Percentiles rank a stretch among this genome's conserved stretches.
Conservation (phyloP, 768 basidiomycete species). For the Podaxis mareebaensis region DNA sequence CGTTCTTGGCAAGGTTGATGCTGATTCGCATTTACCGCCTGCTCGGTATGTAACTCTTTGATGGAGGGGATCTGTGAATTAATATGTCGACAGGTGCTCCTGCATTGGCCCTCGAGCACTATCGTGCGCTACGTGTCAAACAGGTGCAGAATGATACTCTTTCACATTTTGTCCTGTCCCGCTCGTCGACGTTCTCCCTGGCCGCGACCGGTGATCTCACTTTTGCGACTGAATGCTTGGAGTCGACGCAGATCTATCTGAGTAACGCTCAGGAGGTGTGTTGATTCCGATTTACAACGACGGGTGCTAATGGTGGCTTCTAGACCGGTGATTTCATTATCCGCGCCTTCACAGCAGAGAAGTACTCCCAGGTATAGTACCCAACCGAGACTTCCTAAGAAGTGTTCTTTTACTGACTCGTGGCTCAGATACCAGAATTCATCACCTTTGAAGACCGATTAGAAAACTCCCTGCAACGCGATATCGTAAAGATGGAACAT, state of each 20-base stretch:
- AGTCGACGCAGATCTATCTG: slow-evolving; percentile 79
- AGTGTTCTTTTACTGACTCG: neutral
- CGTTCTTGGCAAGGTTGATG: slow-evolving; percentile 75
- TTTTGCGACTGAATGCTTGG: slow-evolving; percentile 71
- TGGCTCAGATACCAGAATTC: slow-evolving; percentile 76
- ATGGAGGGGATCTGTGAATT: slow-evolving; percentile 1
- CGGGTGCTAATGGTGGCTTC: slow-evolving; percentile 5
- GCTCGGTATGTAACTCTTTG: slow-evolving; percentile 50
- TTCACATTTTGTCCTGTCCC: slow-evolving; percentile 78
- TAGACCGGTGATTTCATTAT: slow-evolving; percentile 81
- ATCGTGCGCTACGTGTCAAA: slow-evolving; percentile 74
- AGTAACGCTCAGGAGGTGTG: slow-evolving; percentile 77
- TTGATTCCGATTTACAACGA: slow-evolving; percentile 4
- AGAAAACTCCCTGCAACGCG: slow-evolving; percentile 83
- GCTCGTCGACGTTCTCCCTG: slow-evolving; percentile 77
- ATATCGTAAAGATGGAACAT: slow-evolving; percentile 80
- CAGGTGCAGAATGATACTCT: slow-evolving; percentile 90
- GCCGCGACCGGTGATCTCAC: slow-evolving; percentile 77
- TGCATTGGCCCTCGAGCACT: slow-evolving; percentile 74
- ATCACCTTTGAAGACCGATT: slow-evolving; percentile 77
- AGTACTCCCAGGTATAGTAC: slow-evolving; percentile 70
- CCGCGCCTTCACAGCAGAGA: slow-evolving; percentile 76
- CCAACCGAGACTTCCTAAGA: neutral
- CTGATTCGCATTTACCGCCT: slow-evolving; percentile 82
- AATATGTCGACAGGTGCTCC: slow-evolving; percentile 59